Percentiles rank a stretch among this genome's conserved stretches.
Conservation (phyloP, 139 green algal genomes). For the Chlorella sp. region DNA sequence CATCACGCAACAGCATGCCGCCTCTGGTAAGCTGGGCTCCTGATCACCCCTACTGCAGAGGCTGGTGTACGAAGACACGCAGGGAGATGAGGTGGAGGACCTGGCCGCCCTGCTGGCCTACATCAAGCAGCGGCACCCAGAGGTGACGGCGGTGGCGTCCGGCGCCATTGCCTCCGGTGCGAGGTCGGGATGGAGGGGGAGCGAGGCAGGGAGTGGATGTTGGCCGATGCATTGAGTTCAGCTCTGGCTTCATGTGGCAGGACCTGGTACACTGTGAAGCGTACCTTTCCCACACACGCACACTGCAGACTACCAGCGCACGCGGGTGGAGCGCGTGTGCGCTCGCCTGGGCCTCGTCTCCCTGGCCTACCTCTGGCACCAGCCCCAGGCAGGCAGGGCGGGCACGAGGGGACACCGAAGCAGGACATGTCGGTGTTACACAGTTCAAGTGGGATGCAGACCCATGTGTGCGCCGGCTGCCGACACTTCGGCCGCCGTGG, state of each 20-base stretch:
- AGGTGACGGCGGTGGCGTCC: conserved; percentile 79
- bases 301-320: conserved; percentile 92
- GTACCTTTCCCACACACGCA: too few species aligned
- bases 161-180: conserved; percentile 89
- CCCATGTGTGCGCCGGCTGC: too few species aligned
- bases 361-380: conserved; percentile 93
- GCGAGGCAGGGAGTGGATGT: too few species aligned
- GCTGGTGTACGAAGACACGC: conserved; percentile 72
- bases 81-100: conserved; percentile 96
- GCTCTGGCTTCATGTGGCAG: too few species aligned
- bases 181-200: background rate
- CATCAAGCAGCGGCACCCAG: conserved; percentile 60
- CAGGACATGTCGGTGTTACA: too few species aligned
- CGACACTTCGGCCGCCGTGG: too few species aligned
- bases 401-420: too few species aligned
- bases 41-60: conserved; percentile 56
- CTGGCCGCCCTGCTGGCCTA: conserved; percentile 79
- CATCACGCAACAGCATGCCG: too few species aligned
- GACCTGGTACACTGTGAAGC: too few species aligned
- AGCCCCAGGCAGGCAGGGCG: conserved; percentile 69
- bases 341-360: conserved; percentile 85
- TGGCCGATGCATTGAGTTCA: too few species aligned
- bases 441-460: too few species aligned
- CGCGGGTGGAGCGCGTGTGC: conserved; percentile 94
- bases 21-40: too few species aligned